phyloP scores from a whole-genome alignment of 2,329 filamentous ascomycete species.

The Paraconiothyrium sp. region DNA sequence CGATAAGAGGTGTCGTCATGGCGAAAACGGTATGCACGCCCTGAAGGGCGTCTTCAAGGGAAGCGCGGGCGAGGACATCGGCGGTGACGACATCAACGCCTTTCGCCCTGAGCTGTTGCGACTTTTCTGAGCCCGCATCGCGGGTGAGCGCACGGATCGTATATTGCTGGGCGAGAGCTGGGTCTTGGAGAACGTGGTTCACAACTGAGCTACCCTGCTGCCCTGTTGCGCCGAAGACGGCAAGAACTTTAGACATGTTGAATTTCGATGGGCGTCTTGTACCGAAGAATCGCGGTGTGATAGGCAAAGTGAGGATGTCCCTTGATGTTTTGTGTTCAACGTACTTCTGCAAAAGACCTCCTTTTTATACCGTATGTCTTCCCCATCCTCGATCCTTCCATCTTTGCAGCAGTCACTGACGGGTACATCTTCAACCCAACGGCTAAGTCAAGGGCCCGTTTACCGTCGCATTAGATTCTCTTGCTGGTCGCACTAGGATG shows the following conservation, averaged over 20 bases:
- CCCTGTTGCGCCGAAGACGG: neutral
- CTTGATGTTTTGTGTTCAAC: no score
- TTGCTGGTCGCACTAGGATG: no score
- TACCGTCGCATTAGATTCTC: no score
- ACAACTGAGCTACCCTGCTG: neutral
- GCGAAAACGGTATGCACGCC: constrained; percentile 61
- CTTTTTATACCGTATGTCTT: no score
- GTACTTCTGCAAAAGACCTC: no score
- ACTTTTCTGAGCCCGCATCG: constrained; percentile 48
- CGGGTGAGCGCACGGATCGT: constrained; percentile 62
- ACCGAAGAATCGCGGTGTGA: constrained; percentile 44
- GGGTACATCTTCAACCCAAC: no score
- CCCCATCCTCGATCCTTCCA: no score
- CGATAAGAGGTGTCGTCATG: constrained; percentile 53
- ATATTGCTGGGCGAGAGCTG: constrained; percentile 57
- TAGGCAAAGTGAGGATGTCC: no score
- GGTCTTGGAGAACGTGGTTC: constrained; percentile 48
- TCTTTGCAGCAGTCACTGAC: no score
- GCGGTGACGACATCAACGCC: constrained; percentile 50
- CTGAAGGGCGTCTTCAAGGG: constrained; percentile 54
- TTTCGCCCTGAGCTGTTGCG: constrained; percentile 40
- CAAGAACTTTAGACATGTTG: constrained; percentile 1
- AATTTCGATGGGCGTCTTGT: constrained; percentile 41
- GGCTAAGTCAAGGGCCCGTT: no score
- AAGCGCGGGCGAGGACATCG: constrained; percentile 51